phyloP scores from a whole-genome alignment of 2,329 filamentous ascomycete genomes.

The Botrytis squamosa region DNA sequence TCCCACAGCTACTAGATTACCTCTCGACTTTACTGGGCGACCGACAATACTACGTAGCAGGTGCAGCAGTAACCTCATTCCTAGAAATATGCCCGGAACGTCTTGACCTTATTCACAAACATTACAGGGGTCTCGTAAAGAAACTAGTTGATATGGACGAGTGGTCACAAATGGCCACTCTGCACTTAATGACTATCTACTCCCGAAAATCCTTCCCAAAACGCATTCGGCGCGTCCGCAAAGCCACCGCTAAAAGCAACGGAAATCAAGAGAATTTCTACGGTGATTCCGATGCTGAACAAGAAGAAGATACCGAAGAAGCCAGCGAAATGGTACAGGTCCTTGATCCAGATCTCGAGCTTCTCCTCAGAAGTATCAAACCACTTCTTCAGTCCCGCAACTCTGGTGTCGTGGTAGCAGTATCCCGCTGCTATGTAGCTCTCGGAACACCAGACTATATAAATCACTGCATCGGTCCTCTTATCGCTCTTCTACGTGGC shows the following conservation, averaged over 20 bases:
- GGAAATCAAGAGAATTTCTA: constrained; percentile 72
- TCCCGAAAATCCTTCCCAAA: constrained; percentile 83
- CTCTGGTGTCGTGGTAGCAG: constrained; percentile 85
- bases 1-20: constrained; percentile 82
- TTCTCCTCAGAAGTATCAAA: constrained; percentile 76
- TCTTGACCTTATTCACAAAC: constrained; percentile 84
- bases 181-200: constrained; percentile 81
- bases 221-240: constrained; percentile 56
- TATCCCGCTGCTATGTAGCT: constrained; percentile 80
- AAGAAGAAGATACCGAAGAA: constrained; percentile 43
- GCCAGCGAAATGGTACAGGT: constrained; percentile 53
- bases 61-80: constrained; percentile 86
- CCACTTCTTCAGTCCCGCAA: constrained; percentile 91
- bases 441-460: constrained; percentile 79
- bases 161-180: constrained; percentile 86
- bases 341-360: constrained; percentile 76
- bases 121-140: constrained; percentile 80
- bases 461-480: constrained; percentile 71
- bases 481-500: constrained; percentile 81
- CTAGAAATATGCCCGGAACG: constrained; percentile 85
- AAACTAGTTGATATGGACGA: constrained; percentile 99
- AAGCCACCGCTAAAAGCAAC: constrained; percentile 39
- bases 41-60: constrained; percentile 94
- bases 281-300: constrained; percentile 55
- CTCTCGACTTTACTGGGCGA: constrained; percentile 77